Base-by-base conservation (phyloP, 768 basidiomycete genomes). In the Podaxis mareebaensis region DNA sequence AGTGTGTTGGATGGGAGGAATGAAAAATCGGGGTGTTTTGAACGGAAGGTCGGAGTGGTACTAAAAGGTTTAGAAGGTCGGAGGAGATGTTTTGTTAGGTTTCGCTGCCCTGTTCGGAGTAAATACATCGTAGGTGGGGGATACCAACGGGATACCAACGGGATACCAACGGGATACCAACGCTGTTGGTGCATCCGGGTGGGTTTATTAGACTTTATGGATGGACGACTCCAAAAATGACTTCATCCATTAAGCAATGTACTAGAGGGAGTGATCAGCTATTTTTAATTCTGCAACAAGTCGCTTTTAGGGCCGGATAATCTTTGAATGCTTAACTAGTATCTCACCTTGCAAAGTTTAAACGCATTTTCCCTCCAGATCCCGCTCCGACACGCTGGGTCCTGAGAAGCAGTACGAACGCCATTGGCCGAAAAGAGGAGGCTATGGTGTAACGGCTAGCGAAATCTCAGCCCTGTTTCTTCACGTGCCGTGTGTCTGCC, bases 1-100 rank as follows among this genome's bases (percentile, higher is more conserved):
- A 76, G 69, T 7, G 69, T 59, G 65, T 77, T 76, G 58, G 66
- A 66, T 3, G 74, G 74, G 2, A 77, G 70, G 67, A 75, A 76
- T 4, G 69, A 59, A 58, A 74, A 74, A 28, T 38, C 46, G 20
- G 53, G 22, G 44, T 12, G n/a, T 46, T 48, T 54, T 24, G 44
- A 13, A 7, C 40, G 54, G 17, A 30, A 26, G 30, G 44, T 49
- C 13, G 24, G 26, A 12, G 4, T 28, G 8, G 53, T 36, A 10
- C 26, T 28, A 49, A 60, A 52, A 8, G 58, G n/a, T 20, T 20
- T 8, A 10, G 44, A 46, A 3, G 44, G 20, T 6, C 24, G 6
- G 42, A 52, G 17, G 7, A 52, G 11, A 15, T 20, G n/a, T n/a
- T 8, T 26, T 8, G 22, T 6, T 13, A 55, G 20, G 30, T 26